Conservation (phyloP, 1,139 yeast species). For the Pichia inconspicua region DNA sequence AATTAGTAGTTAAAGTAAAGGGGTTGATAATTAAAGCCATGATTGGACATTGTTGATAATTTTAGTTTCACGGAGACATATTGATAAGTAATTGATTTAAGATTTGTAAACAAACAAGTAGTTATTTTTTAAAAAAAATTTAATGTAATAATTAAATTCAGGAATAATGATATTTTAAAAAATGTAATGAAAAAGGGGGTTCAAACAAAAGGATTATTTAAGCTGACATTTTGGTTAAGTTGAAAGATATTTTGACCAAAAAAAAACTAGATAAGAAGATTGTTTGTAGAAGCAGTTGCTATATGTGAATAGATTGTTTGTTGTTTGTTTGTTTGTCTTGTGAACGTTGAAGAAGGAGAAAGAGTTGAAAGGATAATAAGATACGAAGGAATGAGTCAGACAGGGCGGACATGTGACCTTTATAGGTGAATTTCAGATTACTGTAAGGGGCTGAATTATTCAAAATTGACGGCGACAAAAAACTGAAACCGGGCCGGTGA, state of each 20-base stretch:
- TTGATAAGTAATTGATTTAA: conserved; percentile 2
- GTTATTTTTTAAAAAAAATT: conserved; percentile 3
- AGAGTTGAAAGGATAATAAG: too few species aligned
- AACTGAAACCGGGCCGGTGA: not conserved
- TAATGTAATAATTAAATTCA: not conserved
- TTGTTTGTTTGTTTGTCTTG: conserved; percentile 1
- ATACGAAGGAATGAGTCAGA: conserved; percentile 18
- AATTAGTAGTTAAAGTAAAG: not conserved
- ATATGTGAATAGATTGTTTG: not conserved
- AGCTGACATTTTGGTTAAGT: conserved; percentile 25
- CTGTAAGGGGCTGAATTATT: not conserved
- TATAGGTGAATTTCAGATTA: not conserved
- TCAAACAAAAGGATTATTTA: conserved; percentile 16
- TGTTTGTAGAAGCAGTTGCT: conserved; percentile 16
- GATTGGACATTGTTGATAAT: conserved; percentile 17
- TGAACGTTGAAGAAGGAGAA: conserved; percentile 3
- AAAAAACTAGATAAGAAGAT: conserved; percentile 1
- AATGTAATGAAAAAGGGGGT: not conserved
- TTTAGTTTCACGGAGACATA: conserved; percentile 17
- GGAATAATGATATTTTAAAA: not conserved
- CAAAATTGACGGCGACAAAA: too few species aligned
- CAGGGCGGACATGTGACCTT: not conserved
- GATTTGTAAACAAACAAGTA: conserved; percentile 12
- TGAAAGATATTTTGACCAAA: conserved; percentile 1
- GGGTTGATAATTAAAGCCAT: conserved; percentile 18